Conservation (phyloP, 495 filamentous ascomycete species). For the Aspergillus wentii region DNA sequence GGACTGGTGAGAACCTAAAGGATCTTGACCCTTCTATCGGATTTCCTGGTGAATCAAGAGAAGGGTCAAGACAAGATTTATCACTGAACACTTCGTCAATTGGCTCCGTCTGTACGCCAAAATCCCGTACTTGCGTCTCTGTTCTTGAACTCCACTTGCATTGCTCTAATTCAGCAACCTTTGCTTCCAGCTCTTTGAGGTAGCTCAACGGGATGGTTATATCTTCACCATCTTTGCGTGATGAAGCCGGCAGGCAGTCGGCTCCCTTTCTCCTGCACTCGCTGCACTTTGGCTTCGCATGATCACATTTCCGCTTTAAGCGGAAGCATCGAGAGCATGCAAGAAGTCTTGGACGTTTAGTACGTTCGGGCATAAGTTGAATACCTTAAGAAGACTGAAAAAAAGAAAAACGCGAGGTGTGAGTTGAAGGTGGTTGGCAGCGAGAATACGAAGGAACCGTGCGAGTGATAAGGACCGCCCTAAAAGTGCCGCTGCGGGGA, state of each 20-base stretch:
- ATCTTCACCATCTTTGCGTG: conserved; percentile 21
- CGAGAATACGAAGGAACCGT: no score
- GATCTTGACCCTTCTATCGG: no score
- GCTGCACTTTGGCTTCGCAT: conserved; percentile 27
- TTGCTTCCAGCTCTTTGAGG: conserved; percentile 22
- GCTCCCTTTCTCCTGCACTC: conserved; percentile 29
- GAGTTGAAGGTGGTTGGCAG: no score
- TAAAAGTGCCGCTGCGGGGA: no score
- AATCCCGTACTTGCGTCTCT: conserved; percentile 13
- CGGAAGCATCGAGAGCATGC: conserved; percentile 31
- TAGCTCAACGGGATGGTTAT: conserved; percentile 29
- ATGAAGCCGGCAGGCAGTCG: conserved; percentile 26
- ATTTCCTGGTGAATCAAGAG: no score
- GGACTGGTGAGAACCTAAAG: no score
- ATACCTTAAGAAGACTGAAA: background rate
- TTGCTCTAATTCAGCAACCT: conserved; percentile 20
- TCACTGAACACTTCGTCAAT: no score
- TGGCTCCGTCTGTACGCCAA: conserved; percentile 24
- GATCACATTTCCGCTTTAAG: conserved; percentile 31
- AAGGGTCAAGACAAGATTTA: background rate
- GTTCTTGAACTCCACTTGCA: background rate
- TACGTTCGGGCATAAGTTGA: conserved; percentile 2
- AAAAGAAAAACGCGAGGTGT: conserved; percentile 38
- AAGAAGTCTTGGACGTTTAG: conserved; percentile 4
- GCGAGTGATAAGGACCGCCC: no score